Base-by-base conservation (phyloP, 441 rosid species). In the Biscutella laevigata region DNA sequence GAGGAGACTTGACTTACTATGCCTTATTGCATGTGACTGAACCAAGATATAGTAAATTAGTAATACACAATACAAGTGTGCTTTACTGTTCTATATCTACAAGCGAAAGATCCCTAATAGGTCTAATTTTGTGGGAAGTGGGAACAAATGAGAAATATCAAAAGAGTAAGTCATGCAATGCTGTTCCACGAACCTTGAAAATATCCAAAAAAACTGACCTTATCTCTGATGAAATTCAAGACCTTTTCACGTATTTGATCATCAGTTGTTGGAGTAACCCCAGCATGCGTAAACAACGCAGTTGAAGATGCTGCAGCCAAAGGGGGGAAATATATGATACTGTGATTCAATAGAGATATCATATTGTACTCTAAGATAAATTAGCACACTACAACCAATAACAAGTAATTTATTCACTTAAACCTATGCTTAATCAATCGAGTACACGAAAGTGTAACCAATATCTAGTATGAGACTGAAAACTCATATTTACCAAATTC, bases 221-320 rank as follows among this genome's bases (percentile, higher is more conserved):
- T 92, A 61, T 92, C 99, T 70, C 82, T 72, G 48, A 92, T 78
- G 66, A 86, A 92, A 52, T 73, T 76, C 27, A 92, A 69, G 61
- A 82, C 96, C 70, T 79, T 92, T 64, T 88, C 95, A 38, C 98
- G 91, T 9, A 81, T 74, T 46, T 68, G 67, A 59, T 86, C 96
- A 37, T 82, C 94, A 2, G 83, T 69, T 52, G 75, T 75, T 43
- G 86, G 89, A 56, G 73, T 79, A 62, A 66, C 84, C 16, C 77
- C 83, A 70, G 88, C 77, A 68, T 83, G 91, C 46, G 79, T 82
- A 72, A 92, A 92, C 65, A 92, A 72, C 24, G 95, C 89, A 43
- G 89, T 74, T 53, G 85, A 75, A 28, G 95, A 82, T 52, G 83
- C 97, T 92, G 79, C 70, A 73, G 6, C 52, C 48, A 55, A 69